Conservation (phyloP, 1,284 basidiomycete species). For the Cystobasidium pallidum region DNA sequence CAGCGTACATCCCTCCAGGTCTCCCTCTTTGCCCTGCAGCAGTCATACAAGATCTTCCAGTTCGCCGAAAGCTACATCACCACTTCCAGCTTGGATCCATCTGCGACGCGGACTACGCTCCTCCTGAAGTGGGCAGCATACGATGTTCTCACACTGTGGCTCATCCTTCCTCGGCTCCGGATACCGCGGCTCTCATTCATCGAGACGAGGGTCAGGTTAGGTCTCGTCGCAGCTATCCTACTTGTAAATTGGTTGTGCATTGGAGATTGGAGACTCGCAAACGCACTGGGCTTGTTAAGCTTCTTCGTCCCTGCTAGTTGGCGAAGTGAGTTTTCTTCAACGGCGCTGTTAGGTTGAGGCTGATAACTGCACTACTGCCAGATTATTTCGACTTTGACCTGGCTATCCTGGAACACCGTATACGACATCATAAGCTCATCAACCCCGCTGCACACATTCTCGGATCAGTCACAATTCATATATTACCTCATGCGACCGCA, state of each 20-base stretch:
- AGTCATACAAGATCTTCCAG: constrained; percentile 49
- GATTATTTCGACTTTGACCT: constrained; percentile 47
- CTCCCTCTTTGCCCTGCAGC: constrained; percentile 43
- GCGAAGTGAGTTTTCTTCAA: constrained; percentile 15
- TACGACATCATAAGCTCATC: constrained; percentile 45
- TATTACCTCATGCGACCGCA: constrained; percentile 49
- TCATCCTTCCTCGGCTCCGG: constrained; percentile 46
- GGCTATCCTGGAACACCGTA: constrained; percentile 49
- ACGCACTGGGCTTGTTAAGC: constrained; percentile 28
- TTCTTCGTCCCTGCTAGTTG: constrained; percentile 45
- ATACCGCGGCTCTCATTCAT: constrained; percentile 46
- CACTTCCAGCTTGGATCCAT: neutral
- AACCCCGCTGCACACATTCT: constrained; percentile 48
- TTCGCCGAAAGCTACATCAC: constrained; percentile 46
- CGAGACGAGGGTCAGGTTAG: constrained; percentile 20
- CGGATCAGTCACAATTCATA: constrained; percentile 49
- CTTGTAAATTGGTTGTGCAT: constrained; percentile 46
- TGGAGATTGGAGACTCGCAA: constrained; percentile 45
- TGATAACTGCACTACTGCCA: neutral
- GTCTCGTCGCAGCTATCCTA: constrained; percentile 30
- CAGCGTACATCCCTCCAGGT: neutral
- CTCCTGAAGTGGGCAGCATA: constrained; percentile 47
- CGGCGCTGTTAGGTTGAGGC: neutral
- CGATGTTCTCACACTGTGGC: constrained; percentile 43
- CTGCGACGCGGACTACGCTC: constrained; percentile 32